Conservation (phyloP, 1,284 basidiomycete genomes). For the Ceratorhiza oryzae-sativae region DNA sequence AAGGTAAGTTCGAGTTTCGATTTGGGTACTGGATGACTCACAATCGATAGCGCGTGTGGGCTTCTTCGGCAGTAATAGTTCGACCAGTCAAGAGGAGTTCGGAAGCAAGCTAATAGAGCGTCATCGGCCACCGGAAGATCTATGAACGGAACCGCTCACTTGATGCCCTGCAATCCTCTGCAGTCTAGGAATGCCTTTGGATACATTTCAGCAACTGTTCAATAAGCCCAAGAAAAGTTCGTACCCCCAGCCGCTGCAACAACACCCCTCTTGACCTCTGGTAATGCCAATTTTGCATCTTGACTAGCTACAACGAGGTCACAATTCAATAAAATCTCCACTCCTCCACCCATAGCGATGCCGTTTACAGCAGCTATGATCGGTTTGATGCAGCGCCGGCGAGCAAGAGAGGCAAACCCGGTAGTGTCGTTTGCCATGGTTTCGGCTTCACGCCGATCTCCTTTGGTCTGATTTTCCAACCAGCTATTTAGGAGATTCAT, state of each 20-base stretch:
- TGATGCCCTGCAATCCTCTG: slow-evolving; percentile 70
- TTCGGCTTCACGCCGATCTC: slow-evolving; percentile 57
- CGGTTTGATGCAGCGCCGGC: slow-evolving; percentile 73
- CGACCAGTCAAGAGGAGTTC: slow-evolving; percentile 81
- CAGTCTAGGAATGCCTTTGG: slow-evolving; percentile 61
- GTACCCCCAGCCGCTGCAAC: slow-evolving; percentile 76
- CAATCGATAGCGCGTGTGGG: slow-evolving; percentile 76
- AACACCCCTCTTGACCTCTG: slow-evolving; percentile 84
- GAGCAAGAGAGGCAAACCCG: slow-evolving; percentile 81
- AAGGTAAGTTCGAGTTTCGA: not conserved
- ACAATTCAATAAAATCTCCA: slow-evolving; percentile 81
- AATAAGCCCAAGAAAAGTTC: slow-evolving; percentile 41
- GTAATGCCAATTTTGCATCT: slow-evolving; percentile 75
- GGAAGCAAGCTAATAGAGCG: slow-evolving; percentile 64
- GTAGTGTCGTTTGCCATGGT: slow-evolving; percentile 50
- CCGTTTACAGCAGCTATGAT: slow-evolving; percentile 86
- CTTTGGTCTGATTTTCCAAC: slow-evolving; percentile 58
- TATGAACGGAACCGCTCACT: slow-evolving; percentile 51
- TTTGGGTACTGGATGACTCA: slow-evolving; percentile 52
- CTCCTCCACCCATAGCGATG: slow-evolving; percentile 79
- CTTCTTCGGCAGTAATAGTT: slow-evolving; percentile 70
- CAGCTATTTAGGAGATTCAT: slow-evolving; percentile 54
- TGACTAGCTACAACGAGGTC: slow-evolving; percentile 81
- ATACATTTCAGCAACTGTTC: too few species aligned
- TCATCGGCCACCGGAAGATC: slow-evolving; percentile 6